Conservation (phyloP, 352 stramenopile genomes). For the Globisporangium recalcitrans region DNA sequence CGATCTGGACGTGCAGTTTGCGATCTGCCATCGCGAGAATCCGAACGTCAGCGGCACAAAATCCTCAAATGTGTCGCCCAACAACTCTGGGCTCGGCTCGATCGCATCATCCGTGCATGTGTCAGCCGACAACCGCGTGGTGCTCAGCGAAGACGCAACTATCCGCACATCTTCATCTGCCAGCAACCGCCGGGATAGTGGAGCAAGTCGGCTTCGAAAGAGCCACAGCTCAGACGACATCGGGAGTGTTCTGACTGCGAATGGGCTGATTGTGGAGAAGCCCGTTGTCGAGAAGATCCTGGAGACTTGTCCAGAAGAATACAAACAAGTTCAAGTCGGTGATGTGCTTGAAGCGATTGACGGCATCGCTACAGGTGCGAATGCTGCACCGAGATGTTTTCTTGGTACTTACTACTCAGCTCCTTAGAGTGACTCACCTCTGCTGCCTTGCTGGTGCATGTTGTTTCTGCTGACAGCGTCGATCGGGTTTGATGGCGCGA, state of each 20-base stretch:
- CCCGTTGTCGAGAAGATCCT: conserved; percentile 45
- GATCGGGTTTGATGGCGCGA: conserved; percentile 48
- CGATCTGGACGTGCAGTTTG: conserved; percentile 50
- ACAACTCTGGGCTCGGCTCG: conserved; percentile 23
- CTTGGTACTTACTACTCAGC: neutral
- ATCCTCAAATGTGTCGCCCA: neutral
- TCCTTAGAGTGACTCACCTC: neutral
- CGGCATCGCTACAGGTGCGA: conserved; percentile 55
- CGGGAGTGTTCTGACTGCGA: conserved; percentile 20
- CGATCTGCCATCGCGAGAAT: conserved; percentile 53
- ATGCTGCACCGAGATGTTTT: neutral
- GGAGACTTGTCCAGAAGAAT: conserved; percentile 28
- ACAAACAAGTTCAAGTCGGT: conserved; percentile 39
- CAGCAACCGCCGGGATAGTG: neutral
- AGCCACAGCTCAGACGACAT: conserved; percentile 64
- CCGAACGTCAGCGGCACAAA: conserved; percentile 6
- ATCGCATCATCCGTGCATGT: conserved; percentile 32
- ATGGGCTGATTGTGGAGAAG: conserved; percentile 18
- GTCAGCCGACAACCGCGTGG: conserved; percentile 27
- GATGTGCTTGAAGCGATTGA: conserved; percentile 73
- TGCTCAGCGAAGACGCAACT: conserved; percentile 44
- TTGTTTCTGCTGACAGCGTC: conserved; percentile 31
- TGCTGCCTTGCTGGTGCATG: conserved; percentile 1
- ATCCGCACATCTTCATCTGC: neutral
- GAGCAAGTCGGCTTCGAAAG: conserved; percentile 26